These are phyloP conservation scores for Guadua angustifolia DNA, from an alignment of 176 grass and related monocot species.

Conservation along the genomic window DNA sequence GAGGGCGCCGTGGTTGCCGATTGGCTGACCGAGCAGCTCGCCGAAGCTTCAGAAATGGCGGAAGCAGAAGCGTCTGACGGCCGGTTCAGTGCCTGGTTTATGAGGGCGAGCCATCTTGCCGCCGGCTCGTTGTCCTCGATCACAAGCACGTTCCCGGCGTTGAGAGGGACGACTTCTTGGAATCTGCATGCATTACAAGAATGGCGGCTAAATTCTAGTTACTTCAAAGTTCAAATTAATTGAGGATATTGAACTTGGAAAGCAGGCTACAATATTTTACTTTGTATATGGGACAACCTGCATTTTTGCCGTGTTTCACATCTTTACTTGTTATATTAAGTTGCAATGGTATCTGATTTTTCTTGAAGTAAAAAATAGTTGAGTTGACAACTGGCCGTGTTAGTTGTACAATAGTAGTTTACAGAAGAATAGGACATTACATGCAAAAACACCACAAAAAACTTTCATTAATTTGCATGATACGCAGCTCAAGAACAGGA, in stretches of 20 bases:
- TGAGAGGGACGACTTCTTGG: constrained; percentile 88
- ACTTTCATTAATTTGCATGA: background rate
- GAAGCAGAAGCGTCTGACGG: background rate
- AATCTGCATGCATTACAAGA: constrained; percentile 44
- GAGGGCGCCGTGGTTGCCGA: constrained; percentile 25
- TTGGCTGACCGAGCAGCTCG: constrained; percentile 11
- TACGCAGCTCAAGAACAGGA: background rate
- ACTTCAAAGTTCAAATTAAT: background rate
- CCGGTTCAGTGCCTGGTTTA: constrained; percentile 85
- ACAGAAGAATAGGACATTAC: background rate
- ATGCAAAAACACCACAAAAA: constrained; percentile 22
- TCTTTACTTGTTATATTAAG: background rate
- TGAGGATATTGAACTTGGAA: background rate
- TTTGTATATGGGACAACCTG: background rate
- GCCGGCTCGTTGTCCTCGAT: constrained; percentile 92
- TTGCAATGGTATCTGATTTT: background rate
- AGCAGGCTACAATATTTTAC: background rate
- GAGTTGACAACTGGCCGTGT: background rate
- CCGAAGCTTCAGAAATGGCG: constrained; percentile 14
- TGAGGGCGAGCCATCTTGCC: constrained; percentile 78
- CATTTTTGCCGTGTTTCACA: background rate
- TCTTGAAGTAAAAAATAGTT: background rate
- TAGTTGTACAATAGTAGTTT: constrained; percentile 35
- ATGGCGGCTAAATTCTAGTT: background rate
- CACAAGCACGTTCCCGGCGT: constrained; percentile 92